Conservation (phyloP, 495 filamentous ascomycete species). For the Apiosordaria backusii region DNA sequence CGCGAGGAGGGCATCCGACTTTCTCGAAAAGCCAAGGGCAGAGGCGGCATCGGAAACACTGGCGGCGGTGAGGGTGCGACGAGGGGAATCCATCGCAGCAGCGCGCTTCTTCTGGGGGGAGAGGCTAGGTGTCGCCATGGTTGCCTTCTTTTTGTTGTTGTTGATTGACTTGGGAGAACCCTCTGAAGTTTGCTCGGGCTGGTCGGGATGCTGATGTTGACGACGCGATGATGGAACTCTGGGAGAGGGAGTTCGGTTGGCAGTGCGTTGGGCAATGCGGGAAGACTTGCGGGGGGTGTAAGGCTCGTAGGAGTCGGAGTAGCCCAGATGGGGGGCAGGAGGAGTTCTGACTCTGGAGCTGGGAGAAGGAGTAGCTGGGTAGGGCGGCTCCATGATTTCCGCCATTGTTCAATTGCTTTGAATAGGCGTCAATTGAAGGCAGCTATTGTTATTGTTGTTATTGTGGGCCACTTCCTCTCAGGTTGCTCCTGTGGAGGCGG, state of each 20-base stretch:
- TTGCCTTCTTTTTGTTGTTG: constrained; percentile 25
- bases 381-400: constrained; percentile 11
- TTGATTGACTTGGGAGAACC: constrained; percentile 29
- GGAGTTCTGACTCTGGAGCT: constrained; percentile 63
- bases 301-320: constrained; percentile 66
- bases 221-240: constrained; percentile 29
- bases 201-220: constrained; percentile 19
- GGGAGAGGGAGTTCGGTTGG: constrained; percentile 44
- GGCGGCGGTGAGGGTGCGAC: constrained; percentile 39
- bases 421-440: constrained; percentile 5
- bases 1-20: not conserved
- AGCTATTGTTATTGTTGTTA: constrained; percentile 3
- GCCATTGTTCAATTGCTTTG: constrained; percentile 11
- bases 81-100: constrained; percentile 33
- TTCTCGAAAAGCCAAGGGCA: constrained; percentile 30
- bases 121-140: constrained; percentile 39
- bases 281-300: constrained; percentile 58
- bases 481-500: not conserved
- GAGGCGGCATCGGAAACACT: constrained; percentile 35
- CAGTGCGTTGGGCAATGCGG: constrained; percentile 44
- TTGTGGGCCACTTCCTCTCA: too few species aligned
- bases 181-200: constrained; percentile 21
- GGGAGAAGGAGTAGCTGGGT: constrained; percentile 50
- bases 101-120: constrained; percentile 54
- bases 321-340: constrained; percentile 68